These are phyloP conservation scores for Knoxia roxburghii DNA, from an alignment of 257 asterid genomes.

Conservation along the genomic window DNA sequence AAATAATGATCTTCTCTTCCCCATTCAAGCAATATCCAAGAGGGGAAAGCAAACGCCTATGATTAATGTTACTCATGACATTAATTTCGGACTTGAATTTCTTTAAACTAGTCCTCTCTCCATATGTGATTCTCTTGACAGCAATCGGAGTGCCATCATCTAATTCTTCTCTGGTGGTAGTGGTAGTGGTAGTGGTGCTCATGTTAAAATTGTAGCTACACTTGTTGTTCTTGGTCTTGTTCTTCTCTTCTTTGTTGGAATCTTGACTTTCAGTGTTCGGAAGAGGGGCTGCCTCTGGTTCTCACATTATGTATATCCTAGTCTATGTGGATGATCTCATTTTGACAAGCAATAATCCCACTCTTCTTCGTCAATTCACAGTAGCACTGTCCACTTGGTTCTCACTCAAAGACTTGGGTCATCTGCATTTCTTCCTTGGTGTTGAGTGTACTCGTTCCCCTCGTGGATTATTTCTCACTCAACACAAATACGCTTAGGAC, in stretches of 20 bases:
- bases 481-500: neutral
- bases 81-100: conserved; percentile 85
- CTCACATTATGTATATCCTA: neutral
- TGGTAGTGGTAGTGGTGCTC: too few relatives aligned
- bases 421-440: neutral
- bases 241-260: too few relatives aligned
- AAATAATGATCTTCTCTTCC: conserved; percentile 67
- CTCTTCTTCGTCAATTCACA: neutral
- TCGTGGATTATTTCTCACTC: neutral
- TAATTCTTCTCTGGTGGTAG: too few relatives aligned
- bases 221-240: too few relatives aligned
- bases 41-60: conserved; percentile 80
- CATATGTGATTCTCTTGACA: too few relatives aligned
- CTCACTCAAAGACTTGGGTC: neutral
- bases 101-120: conserved; percentile 61
- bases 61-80: conserved; percentile 74
- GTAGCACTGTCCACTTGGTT: neutral
- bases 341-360: neutral
- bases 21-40: conserved; percentile 77
- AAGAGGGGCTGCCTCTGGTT: accelerated
- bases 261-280: too few relatives aligned
- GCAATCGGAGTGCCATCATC: too few relatives aligned
- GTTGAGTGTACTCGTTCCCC: neutral
- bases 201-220: too few relatives aligned
- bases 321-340: neutral